Evolutionary conservation across 2,329 filamentous ascomycete species (phyloP).

Genomic region (Aspergillus flavus): DNA sequence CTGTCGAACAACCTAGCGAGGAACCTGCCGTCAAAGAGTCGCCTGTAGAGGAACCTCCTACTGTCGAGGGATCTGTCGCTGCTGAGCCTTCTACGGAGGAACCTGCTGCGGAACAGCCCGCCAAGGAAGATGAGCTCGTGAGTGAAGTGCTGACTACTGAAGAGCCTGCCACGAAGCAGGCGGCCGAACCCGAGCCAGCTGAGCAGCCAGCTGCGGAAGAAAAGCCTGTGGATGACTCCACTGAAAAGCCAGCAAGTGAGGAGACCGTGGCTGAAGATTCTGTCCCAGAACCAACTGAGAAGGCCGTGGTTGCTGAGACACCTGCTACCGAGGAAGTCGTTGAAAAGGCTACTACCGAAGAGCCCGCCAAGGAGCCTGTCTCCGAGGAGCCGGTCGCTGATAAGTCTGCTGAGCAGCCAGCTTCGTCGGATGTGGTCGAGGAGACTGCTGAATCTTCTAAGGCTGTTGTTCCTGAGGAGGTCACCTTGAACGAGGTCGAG

Average conservation of each 20-base stretch:
- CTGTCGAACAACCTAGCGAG: slow-evolving; percentile 3
- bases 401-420: slow-evolving; percentile 11
- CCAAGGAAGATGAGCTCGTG: slow-evolving; percentile 1
- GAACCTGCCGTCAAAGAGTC: not conserved
- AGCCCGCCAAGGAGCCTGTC: slow-evolving; percentile 12
- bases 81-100: slow-evolving; percentile 14
- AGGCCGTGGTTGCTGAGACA: slow-evolving; percentile 9
- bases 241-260: slow-evolving; percentile 5
- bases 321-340: slow-evolving; percentile 15
- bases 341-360: slow-evolving; percentile 16
- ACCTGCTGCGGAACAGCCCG: slow-evolving; percentile 1
- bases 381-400: slow-evolving; percentile 10
- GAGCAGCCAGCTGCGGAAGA: not conserved
- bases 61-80: not conserved
- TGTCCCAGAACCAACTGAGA: slow-evolving; percentile 5
- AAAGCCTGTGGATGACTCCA: slow-evolving; percentile 8
- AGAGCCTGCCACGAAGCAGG: slow-evolving; percentile 9
- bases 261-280: not conserved
- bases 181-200: not conserved
- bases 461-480: slow-evolving; percentile 9
- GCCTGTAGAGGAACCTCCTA: not conserved
- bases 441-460: slow-evolving; percentile 9
- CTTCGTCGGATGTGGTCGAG: slow-evolving; percentile 1
- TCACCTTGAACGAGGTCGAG: slow-evolving; percentile 8
- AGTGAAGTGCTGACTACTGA: not conserved